Percentiles rank a stretch among this genome's conserved stretches.
These are phyloP conservation scores for Pezicula radicicola DNA, from an alignment of 2,329 filamentous ascomycete genomes.

Conservation along the genomic window DNA sequence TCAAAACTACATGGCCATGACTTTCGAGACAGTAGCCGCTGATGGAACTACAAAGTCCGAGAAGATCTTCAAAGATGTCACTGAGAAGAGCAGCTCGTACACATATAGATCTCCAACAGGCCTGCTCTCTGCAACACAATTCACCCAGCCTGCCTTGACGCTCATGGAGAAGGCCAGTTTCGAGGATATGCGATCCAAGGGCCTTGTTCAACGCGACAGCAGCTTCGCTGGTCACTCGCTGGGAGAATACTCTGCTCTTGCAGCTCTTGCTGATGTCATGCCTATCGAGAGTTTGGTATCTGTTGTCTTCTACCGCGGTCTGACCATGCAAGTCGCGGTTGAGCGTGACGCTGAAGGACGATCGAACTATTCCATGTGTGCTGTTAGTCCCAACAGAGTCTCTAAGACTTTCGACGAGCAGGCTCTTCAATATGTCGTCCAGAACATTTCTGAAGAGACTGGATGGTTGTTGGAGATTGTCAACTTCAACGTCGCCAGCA, in stretches of 20 bases:
- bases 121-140: constrained; percentile 93
- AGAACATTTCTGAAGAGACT: constrained; percentile 90
- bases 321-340: constrained; percentile 99
- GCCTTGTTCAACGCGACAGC: constrained; percentile 91
- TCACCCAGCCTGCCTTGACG: constrained; percentile 95
- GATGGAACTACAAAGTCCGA: constrained; percentile 96
- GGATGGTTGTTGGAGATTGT: constrained; percentile 98
- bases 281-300: constrained; percentile 98
- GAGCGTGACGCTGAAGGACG: constrained; percentile 90
- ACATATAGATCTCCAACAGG: constrained; percentile 95
- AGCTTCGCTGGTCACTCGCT: constrained; percentile 97
- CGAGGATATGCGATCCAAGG: constrained; percentile 97
- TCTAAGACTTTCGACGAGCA: constrained; percentile 99
- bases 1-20: constrained; percentile 99
- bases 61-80: constrained; percentile 98
- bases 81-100: constrained; percentile 90
- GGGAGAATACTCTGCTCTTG: constrained; percentile 95
- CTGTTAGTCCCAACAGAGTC: constrained; percentile 96
- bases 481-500: constrained; percentile 80
- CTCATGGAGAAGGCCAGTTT: constrained; percentile 99
- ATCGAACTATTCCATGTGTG: constrained; percentile 99
- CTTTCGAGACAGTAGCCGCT: constrained; percentile 92
- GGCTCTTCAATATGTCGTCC: constrained; percentile 93
- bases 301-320: constrained; percentile 96
- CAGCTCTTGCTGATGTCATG: constrained; percentile 96